These are phyloP conservation scores for Candida nemodendra DNA, from an alignment of 805 yeast genomes.

Conservation along the genomic window DNA sequence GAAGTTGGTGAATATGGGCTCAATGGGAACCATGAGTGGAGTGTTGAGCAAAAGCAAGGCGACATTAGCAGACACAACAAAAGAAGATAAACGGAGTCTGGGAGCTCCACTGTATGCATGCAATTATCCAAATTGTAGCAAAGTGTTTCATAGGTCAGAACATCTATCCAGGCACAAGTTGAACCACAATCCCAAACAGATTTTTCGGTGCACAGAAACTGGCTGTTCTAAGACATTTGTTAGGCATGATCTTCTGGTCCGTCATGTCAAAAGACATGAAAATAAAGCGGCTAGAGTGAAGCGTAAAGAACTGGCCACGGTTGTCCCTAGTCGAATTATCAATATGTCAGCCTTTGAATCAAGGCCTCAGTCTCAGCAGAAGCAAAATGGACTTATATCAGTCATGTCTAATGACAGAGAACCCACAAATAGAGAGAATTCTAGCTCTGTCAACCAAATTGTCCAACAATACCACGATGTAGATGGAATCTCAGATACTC, in stretches of 20 bases:
- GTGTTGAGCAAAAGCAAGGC: neutral
- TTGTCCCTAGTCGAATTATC: neutral
- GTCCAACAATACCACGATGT: slow-evolving; percentile 21
- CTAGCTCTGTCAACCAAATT: slow-evolving; percentile 24
- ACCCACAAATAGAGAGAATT: slow-evolving; percentile 9
- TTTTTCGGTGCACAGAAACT: slow-evolving; percentile 47
- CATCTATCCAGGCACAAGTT: slow-evolving; percentile 64
- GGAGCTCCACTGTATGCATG: slow-evolving; percentile 37
- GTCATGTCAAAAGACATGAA: slow-evolving; percentile 47
- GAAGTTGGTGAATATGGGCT: neutral
- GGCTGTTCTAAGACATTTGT: slow-evolving; percentile 62
- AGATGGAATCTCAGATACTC: too few species aligned
- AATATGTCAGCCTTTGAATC: neutral
- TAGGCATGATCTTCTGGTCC: slow-evolving; percentile 50
- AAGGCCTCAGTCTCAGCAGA: neutral
- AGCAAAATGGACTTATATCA: neutral
- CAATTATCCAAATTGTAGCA: slow-evolving; percentile 49
- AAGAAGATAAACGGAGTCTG: slow-evolving; percentile 15
- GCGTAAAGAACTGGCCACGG: neutral
- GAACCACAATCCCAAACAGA: slow-evolving; percentile 56
- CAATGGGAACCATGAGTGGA: neutral
- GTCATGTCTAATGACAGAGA: neutral
- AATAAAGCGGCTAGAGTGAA: slow-evolving; percentile 13
- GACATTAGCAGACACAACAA: slow-evolving; percentile 3
- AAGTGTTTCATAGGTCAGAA: slow-evolving; percentile 58